phyloP scores from a whole-genome alignment of 768 basidiomycete species.

The Mycena albidolilacea region DNA sequence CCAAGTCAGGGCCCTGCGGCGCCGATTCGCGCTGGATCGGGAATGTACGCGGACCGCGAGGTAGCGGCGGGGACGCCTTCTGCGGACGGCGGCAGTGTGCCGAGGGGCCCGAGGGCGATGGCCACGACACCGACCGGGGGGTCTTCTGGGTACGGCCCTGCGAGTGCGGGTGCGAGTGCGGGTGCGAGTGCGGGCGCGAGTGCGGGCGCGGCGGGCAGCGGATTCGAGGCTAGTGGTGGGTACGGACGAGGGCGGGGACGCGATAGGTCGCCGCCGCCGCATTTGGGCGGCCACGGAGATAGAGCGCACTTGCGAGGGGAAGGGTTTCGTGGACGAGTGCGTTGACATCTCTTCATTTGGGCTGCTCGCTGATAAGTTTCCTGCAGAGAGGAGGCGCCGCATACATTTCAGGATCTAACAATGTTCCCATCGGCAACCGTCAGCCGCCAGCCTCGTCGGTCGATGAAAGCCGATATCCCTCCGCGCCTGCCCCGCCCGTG shows the following conservation, averaged over 20 bases:
- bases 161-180: background rate
- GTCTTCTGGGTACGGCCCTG: slow-evolving; percentile 19
- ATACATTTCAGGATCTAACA: slow-evolving; percentile 25
- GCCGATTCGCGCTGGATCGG: slow-evolving; percentile 30
- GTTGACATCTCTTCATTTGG: background rate
- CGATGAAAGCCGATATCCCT: slow-evolving; percentile 15
- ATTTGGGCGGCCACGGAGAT: slow-evolving; percentile 23
- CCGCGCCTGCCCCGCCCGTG: slow-evolving; percentile 5
- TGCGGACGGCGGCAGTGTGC: slow-evolving; percentile 23
- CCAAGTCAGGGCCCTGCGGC: slow-evolving; percentile 19
- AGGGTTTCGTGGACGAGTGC: slow-evolving; percentile 32
- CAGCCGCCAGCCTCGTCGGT: background rate
- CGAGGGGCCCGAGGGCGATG: slow-evolving; percentile 38
- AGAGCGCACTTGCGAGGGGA: slow-evolving; percentile 24
- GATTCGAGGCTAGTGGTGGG: slow-evolving; percentile 21
- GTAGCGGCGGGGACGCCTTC: slow-evolving; percentile 1
- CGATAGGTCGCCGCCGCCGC: slow-evolving; percentile 33
- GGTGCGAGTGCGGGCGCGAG: background rate
- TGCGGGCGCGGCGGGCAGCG: background rate
- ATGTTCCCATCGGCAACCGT: slow-evolving; percentile 24
- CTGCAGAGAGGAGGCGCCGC: slow-evolving; percentile 20
- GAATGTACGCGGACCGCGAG: slow-evolving; percentile 37
- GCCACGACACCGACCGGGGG: slow-evolving; percentile 15
- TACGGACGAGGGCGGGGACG: slow-evolving; percentile 23
- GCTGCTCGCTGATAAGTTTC: background rate